A percentile compares a stretch with the other conserved stretches of the same genome.
phyloP scores from a whole-genome alignment of 345 rosid genomes.

The Lagerstroemia speciosa region DNA sequence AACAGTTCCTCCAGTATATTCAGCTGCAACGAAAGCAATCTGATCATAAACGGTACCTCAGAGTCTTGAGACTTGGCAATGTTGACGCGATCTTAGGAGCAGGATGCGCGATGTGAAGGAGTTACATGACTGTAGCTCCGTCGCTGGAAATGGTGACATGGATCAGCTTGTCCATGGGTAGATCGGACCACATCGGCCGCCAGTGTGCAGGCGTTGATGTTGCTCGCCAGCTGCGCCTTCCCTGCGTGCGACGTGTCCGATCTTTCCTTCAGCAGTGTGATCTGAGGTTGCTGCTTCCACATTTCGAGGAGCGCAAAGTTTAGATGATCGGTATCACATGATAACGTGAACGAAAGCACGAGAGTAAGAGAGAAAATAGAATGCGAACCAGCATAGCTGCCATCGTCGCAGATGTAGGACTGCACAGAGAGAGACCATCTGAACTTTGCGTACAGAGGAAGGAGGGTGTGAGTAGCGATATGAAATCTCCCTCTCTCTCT shows the following conservation, averaged over 20 bases:
- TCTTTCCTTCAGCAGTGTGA: slow-evolving; percentile 94
- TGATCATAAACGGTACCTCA: slow-evolving; percentile 36
- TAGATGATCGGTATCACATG: not conserved
- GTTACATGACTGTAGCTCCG: slow-evolving; percentile 98
- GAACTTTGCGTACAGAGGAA: too few relatives aligned
- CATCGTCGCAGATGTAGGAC: slow-evolving; percentile 14
- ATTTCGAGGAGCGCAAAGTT: not conserved
- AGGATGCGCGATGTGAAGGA: slow-evolving; percentile 92
- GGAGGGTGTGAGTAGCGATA: too few relatives aligned
- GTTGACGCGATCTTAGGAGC: slow-evolving; percentile 97
- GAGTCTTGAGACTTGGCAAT: slow-evolving; percentile 99
- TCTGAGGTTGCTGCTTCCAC: slow-evolving; percentile 95
- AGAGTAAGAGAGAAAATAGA: not conserved
- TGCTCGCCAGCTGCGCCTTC: slow-evolving; percentile 85
- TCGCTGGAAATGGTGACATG: slow-evolving; percentile 98
- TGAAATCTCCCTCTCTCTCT: too few relatives aligned
- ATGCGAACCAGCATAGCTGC: slow-evolving; percentile 25
- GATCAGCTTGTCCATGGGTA: slow-evolving; percentile 93
- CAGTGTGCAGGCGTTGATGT: slow-evolving; percentile 93
- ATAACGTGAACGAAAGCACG: not conserved
- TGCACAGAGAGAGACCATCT: not conserved
- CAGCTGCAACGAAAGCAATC: too few relatives aligned
- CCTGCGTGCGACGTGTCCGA: slow-evolving; percentile 98
- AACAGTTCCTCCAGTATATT: too few relatives aligned
- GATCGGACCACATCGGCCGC: slow-evolving; percentile 82